Evolutionary conservation across 148 eudicot species (phyloP).

Genomic region (Chenopodium quinoa): DNA sequence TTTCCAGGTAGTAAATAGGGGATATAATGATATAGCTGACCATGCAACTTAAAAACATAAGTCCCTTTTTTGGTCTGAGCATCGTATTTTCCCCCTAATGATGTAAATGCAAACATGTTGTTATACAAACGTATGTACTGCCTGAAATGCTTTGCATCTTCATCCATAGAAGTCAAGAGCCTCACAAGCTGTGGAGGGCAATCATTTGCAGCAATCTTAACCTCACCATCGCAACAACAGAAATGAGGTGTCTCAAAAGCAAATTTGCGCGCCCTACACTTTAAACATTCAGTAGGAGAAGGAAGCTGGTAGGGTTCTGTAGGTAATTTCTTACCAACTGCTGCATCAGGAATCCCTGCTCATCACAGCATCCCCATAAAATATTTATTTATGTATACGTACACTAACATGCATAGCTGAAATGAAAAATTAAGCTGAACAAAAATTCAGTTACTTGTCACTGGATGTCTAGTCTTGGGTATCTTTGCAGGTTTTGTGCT

Average conservation of each 20-base stretch:
- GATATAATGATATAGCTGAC: background rate
- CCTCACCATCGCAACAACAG: background rate
- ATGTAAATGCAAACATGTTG: constrained; percentile 1
- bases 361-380: too few relatives aligned
- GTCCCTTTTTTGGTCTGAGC: background rate
- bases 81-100: background rate
- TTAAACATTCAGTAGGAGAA: too few relatives aligned
- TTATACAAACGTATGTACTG: background rate
- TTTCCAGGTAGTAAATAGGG: background rate
- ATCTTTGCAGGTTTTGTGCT: too few relatives aligned
- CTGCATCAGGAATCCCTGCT: too few relatives aligned
- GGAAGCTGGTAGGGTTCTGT: too few relatives aligned
- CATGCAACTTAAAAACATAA: constrained; percentile 9
- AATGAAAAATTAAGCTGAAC: too few relatives aligned
- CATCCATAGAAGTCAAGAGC: background rate
- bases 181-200: background rate
- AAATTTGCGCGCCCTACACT: background rate
- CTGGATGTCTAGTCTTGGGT: too few relatives aligned
- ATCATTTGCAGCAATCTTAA: background rate
- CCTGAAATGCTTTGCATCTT: background rate
- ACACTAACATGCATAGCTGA: too few relatives aligned
- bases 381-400: too few relatives aligned
- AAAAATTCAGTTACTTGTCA: too few relatives aligned
- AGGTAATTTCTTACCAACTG: too few relatives aligned
- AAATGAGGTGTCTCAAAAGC: background rate